These are phyloP conservation scores for Acanthamoeba lenticulata DNA, from an alignment of 208 protist genomes.

Conservation along the genomic window DNA sequence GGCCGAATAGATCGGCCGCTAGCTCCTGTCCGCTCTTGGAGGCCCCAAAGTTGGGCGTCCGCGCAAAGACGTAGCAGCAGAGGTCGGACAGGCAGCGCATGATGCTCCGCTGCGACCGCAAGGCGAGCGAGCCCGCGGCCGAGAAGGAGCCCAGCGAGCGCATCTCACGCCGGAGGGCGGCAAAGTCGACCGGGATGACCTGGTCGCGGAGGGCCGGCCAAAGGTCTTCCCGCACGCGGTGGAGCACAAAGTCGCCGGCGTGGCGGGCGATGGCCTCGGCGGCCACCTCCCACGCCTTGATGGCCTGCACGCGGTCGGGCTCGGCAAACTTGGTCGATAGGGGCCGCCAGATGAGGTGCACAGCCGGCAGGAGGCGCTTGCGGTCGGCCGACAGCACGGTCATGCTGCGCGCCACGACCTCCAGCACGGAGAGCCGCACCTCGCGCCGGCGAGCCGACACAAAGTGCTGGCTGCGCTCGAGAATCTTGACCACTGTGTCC, in stretches of 20 bases:
- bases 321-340: slow-evolving; percentile 5
- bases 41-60: not conserved
- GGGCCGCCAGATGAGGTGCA: slow-evolving; percentile 45
- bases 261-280: not conserved
- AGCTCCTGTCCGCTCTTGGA: not conserved
- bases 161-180: not conserved
- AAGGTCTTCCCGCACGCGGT: slow-evolving; percentile 25
- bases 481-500: slow-evolving; percentile 37
- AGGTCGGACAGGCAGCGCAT: not conserved
- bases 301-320: not conserved
- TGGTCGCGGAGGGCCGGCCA: slow-evolving; percentile 10
- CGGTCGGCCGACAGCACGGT: slow-evolving; percentile 32
- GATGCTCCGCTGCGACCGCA: not conserved
- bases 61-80: not conserved
- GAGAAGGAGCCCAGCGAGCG: slow-evolving; percentile 3
- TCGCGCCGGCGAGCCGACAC: not conserved
- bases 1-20: not conserved
- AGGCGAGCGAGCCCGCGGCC: not conserved
- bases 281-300: slow-evolving; percentile 6
- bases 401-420: not conserved
- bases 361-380: slow-evolving; percentile 15
- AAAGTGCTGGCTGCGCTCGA: slow-evolving; percentile 51
- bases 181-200: slow-evolving; percentile 10
- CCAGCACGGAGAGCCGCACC: not conserved
- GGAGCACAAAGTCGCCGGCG: slow-evolving; percentile 46